Evolutionary conservation across 2,329 filamentous ascomycete species (phyloP), one percentile per base, ranked within the genome.

Genomic region (Pseudogymnoascus sp.): DNA sequence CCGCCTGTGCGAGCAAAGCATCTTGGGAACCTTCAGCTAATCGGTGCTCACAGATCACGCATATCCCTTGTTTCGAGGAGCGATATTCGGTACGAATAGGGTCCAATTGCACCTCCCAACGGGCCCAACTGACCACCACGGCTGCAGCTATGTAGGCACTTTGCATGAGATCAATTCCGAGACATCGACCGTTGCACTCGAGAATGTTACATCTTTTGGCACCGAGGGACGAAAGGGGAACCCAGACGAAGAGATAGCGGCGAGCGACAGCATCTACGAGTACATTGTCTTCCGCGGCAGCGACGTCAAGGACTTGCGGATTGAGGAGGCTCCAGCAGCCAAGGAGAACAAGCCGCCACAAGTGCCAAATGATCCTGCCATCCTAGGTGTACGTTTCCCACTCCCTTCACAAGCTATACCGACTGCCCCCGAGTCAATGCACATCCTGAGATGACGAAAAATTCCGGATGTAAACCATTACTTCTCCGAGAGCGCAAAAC

Each of bases 251-350:
- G 92, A 96, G 76, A 89, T 96, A 62, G 78, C 88, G 37, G 83
- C 91, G 3, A 93, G 90, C 34, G 87, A 94, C 64, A 90, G 90
- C 73, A 83, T 96, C 71, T 99, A 97, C 79, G 94, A 97, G 74
- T 97, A 97, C 78, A 97, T 99, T 71, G 91, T 99, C 66, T 99
- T 99, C 76, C 88, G 93, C 64, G 94, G 94, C 69, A 97, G 91
- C 74, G 94, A 99, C 79, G 94, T 99, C 72, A 99, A 99, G 77
- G 94, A 99, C 74, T 81, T 99, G 70, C 89, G 91, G 70, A 93
- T 99, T 70, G 92, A 96, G 71, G 89, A 96, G 69, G 83, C 87
- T 50, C 85, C 89, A 39, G 83, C 85, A 65, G 84, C 85, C 69
- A 86, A 90, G 74, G 85, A 91, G 72, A 86, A 86, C 65, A 85